These are phyloP conservation scores for Polytrichum commune DNA, from an alignment of 225 moss, liverwort and hornwort genomes.

Conservation along the genomic window DNA sequence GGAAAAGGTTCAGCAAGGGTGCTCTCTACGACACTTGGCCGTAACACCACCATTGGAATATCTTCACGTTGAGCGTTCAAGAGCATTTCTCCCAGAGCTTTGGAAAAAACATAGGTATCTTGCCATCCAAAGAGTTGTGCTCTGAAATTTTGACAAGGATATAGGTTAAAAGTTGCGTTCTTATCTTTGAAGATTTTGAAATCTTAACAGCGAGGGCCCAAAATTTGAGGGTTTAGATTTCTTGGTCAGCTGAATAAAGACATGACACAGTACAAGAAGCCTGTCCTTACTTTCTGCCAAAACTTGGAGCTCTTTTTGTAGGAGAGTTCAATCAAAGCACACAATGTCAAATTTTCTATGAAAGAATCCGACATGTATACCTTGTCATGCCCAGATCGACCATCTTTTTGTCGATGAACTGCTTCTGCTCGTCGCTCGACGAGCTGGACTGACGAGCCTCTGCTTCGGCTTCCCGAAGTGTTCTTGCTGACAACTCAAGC, in stretches of 20 bases:
- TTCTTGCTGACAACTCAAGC: constrained; percentile 44
- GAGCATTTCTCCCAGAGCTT: constrained; percentile 82
- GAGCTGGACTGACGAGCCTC: constrained; percentile 16
- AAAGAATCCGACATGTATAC: constrained; percentile 8
- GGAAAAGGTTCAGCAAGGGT: constrained; percentile 67
- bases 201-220: no score
- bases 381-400: constrained; percentile 58
- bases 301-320: no score
- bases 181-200: neutral
- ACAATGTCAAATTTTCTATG: no score
- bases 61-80: constrained; percentile 38
- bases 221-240: no score
- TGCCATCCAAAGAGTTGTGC: constrained; percentile 81
- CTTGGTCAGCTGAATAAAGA: no score
- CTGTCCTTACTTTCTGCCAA: no score
- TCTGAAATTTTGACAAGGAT: constrained; percentile 23
- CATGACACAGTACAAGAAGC: neutral
- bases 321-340: no score
- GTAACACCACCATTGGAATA: constrained; percentile 64
- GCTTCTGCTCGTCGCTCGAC: constrained; percentile 32
- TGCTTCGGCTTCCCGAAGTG: constrained; percentile 30
- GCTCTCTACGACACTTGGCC: constrained; percentile 85
- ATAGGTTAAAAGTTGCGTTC: no score
- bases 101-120: constrained; percentile 79
- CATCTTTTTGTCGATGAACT: constrained; percentile 47